Conservation (phyloP, 108 stramenopile genomes). For the Mayamaea pseudoterrestris region DNA sequence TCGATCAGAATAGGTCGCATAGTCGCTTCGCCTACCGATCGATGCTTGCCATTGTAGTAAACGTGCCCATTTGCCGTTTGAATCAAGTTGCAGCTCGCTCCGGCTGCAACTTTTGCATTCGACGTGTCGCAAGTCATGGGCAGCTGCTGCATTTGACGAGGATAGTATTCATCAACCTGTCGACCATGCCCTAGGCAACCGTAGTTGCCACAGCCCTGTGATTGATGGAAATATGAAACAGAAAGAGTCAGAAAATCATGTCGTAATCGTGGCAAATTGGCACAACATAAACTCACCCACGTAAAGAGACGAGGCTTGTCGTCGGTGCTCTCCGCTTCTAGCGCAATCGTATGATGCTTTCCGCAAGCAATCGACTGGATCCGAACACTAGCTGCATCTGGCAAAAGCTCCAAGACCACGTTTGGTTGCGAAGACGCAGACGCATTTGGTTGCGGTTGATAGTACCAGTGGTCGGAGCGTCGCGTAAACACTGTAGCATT, state of each 20-base stretch:
- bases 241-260: conserved; percentile 61
- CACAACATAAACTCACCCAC: conserved; percentile 75
- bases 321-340: conserved; percentile 48
- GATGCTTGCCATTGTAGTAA: conserved; percentile 80
- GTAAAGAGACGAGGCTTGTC: conserved; percentile 22
- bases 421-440: conserved; percentile 21
- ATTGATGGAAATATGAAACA: conserved; percentile 76
- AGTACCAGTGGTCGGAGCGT: conserved; percentile 39
- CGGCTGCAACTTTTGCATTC: conserved; percentile 40
- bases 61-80: conserved; percentile 63
- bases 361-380: conserved; percentile 63
- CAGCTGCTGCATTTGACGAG: conserved; percentile 38
- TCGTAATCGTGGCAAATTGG: conserved; percentile 70
- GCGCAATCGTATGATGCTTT: conserved; percentile 65
- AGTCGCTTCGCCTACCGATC: conserved; percentile 53
- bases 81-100: conserved; percentile 53
- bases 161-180: conserved; percentile 77
- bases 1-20: conserved; percentile 73
- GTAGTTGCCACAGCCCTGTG: conserved; percentile 83
- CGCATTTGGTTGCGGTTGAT: conserved; percentile 20
- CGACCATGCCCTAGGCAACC: conserved; percentile 73
- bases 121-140: conserved; percentile 12
- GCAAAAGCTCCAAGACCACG: too few relatives aligned
- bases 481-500: conserved; percentile 51
- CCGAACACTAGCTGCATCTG: too few relatives aligned